phyloP scores from a whole-genome alignment of 805 yeast species.

The Blastobotrys attinorum region DNA sequence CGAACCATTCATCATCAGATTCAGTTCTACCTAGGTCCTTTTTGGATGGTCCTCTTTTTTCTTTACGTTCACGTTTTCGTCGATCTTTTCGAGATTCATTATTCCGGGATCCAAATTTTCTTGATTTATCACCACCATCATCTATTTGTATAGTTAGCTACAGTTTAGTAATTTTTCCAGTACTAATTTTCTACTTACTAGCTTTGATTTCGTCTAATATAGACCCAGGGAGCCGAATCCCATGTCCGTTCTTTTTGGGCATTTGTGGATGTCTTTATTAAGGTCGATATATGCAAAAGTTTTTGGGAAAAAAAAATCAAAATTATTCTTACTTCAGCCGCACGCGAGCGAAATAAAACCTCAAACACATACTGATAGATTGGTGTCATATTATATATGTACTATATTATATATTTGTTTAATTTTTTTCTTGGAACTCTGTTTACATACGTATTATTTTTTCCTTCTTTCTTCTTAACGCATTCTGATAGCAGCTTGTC shows the following conservation, averaged over 20 bases:
- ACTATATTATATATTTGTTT: too few relatives aligned
- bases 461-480: too few relatives aligned
- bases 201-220: constrained; percentile 4
- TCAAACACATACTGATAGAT: too few relatives aligned
- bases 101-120: too few relatives aligned
- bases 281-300: too few relatives aligned
- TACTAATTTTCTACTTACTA: constrained; percentile 1
- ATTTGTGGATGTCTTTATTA: neutral
- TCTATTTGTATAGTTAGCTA: constrained; percentile 20
- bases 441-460: too few relatives aligned
- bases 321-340: too few relatives aligned
- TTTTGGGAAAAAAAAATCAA: too few relatives aligned
- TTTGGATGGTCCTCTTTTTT: neutral
- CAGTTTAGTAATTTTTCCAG: constrained; percentile 7
- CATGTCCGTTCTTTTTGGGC: neutral
- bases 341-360: too few relatives aligned
- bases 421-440: too few relatives aligned
- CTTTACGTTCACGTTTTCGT: constrained; percentile 9
- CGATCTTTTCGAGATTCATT: constrained; percentile 21
- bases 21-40: constrained; percentile 6
- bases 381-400: too few relatives aligned
- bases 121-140: too few relatives aligned
- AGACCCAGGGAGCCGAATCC: neutral
- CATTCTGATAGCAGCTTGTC: constrained; percentile 51
- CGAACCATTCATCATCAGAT: constrained; percentile 12